Base-by-base conservation (phyloP, 805 yeast genomes). In the Pachysolen tannophilus region DNA sequence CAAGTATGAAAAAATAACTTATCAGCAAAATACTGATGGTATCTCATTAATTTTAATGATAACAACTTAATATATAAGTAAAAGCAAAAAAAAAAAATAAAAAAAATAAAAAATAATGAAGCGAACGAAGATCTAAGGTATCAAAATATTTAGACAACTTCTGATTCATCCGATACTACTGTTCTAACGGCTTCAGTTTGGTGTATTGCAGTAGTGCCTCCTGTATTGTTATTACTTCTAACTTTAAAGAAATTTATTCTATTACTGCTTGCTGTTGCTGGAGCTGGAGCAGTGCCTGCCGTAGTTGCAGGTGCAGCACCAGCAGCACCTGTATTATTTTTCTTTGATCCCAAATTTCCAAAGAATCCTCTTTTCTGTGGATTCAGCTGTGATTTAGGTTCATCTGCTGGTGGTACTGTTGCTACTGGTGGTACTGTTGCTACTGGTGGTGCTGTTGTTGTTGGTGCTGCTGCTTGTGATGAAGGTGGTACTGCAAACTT, bases 201-300 rank as follows among this genome's bases (percentile, higher is more conserved):
- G n/a, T n/a, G n/a, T n/a, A n/a, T n/a, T n/a, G n/a, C n/a, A n/a
- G n/a, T n/a, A n/a, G n/a, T n/a, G n/a, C n/a, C n/a, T n/a, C n/a
- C n/a, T n/a, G n/a, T 5, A 23, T 19, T 20, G 16, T 26, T 32
- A 16, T 32, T 28, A 9, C 32, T 37, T 6, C 39, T 26, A 15
- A 37, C 30, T 28, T 36, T 28, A 28, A 37, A 37, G 28, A 37
- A 37, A 20, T 37, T 37, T 11, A 37, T 26, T 11, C 13, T 14
- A 14, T 23, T 23, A 11, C 13, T 11, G 5, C 13, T 23, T 8
- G 10, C 13, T 4, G 26, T 14, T 14, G 13, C 13, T 23, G 26
- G 26, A 11, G 26, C 26, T 23, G 26, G 10, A 7, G 26, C n/a
- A 34, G 28, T n/a, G 10, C n/a, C 21, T 11, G 38, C n/a, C 6